A percentile compares a stretch with the other conserved stretches of the same genome.
Conservation (phyloP, 257 asterid genomes). For the Anisodus acutangulus region DNA sequence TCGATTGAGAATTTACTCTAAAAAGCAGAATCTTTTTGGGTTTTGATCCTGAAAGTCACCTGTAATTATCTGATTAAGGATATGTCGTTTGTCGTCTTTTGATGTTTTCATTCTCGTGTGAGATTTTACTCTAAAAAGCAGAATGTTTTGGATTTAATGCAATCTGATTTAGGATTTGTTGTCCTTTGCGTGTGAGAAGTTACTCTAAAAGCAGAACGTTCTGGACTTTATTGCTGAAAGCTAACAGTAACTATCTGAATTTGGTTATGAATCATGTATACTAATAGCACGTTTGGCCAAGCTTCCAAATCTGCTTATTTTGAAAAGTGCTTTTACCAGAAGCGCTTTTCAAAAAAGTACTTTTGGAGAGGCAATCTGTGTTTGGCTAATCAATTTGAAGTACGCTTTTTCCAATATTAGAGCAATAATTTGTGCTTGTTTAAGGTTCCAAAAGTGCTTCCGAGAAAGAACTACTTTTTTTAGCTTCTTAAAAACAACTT, state of each 20-base stretch:
- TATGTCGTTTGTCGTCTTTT: background rate
- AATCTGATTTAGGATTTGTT: background rate
- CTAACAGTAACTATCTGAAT: background rate
- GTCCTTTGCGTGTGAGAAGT: background rate
- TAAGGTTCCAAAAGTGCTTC: no score
- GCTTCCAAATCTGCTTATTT: no score
- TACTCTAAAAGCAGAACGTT: background rate
- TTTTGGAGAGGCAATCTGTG: no score
- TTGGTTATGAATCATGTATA: no score
- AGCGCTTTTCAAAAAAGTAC: no score
- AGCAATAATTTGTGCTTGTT: no score
- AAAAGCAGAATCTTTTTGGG: background rate
- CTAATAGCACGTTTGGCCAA: no score
- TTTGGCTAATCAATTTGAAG: no score
- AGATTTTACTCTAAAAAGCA: background rate
- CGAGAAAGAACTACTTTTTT: no score
- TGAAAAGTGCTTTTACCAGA: no score
- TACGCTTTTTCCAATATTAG: no score
- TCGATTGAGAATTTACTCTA: background rate
- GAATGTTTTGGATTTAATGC: background rate
- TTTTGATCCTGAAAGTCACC: conserved; percentile 15
- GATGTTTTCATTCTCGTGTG: background rate
- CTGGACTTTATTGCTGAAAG: background rate
- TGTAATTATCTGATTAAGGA: background rate
- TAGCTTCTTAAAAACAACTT: no score